Evolutionary conservation across 2,329 filamentous ascomycete genomes (phyloP).

Genomic region (Cladosporium velox): DNA sequence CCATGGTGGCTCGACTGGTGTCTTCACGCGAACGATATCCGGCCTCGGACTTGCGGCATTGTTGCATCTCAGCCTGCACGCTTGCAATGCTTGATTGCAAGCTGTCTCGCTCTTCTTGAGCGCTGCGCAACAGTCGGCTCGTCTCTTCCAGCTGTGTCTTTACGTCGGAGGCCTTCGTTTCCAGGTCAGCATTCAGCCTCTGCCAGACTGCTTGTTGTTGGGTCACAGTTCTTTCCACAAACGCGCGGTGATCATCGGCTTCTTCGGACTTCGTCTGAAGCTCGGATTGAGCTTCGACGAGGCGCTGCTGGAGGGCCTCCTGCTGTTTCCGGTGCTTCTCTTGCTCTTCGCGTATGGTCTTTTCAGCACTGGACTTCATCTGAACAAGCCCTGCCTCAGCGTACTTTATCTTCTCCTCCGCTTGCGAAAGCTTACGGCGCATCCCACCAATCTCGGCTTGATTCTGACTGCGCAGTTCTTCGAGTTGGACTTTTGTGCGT

Average conservation of each 20-base stretch:
- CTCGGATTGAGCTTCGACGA: constrained; percentile 2
- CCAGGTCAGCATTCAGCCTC: not conserved
- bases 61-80: not conserved
- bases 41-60: not conserved
- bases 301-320: constrained; percentile 6
- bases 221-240: not conserved
- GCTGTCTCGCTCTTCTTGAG: not conserved
- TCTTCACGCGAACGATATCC: not conserved
- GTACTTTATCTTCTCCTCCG: not conserved
- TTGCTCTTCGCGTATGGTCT: constrained; percentile 1
- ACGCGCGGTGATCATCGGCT: not conserved
- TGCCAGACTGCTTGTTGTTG: constrained; percentile 6
- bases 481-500: not conserved
- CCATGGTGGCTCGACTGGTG: not conserved
- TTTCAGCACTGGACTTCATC: constrained; percentile 6
- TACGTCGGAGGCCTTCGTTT: not conserved
- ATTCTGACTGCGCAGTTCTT: not conserved
- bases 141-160: not conserved
- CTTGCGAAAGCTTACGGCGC: constrained; percentile 5
- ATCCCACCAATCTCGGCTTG: not conserved
- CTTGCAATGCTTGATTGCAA: not conserved
- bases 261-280: constrained; percentile 4
- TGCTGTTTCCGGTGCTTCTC: constrained; percentile 8
- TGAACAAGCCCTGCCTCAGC: not conserved
- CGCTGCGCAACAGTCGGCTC: not conserved